phyloP scores from a whole-genome alignment of 2,329 filamentous ascomycete genomes.

The Apiospora aurea region DNA sequence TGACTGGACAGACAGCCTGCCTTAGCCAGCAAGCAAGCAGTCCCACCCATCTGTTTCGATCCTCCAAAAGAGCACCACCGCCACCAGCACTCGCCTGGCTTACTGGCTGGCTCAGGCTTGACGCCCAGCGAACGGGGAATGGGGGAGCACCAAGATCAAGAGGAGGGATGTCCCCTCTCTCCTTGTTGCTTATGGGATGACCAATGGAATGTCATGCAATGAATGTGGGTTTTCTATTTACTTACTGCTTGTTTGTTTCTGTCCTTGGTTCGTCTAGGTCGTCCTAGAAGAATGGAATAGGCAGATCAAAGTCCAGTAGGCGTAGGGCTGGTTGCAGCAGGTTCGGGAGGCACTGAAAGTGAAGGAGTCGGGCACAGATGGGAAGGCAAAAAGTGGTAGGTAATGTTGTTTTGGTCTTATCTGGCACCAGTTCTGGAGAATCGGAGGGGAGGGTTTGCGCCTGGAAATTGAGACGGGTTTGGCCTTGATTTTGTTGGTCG shows the following conservation, averaged over 20 bases:
- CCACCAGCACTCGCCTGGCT: neutral
- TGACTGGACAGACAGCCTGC: neutral
- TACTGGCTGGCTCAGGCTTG: neutral
- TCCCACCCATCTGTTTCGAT: neutral
- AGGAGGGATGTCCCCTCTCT: neutral
- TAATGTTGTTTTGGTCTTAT: conserved; percentile 14
- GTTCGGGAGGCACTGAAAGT: conserved; percentile 3
- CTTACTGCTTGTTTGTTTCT: neutral
- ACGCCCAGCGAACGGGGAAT: conserved; percentile 12
- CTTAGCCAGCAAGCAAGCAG: neutral
- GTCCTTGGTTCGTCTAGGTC: neutral
- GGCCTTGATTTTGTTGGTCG: conserved; percentile 22
- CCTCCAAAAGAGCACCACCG: neutral
- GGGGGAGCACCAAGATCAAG: neutral
- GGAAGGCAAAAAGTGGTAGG: conserved; percentile 8
- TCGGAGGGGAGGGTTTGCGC: conserved; percentile 22
- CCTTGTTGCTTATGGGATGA: neutral
- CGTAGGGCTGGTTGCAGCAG: conserved; percentile 2
- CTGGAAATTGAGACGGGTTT: conserved; percentile 21
- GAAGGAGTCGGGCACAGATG: conserved; percentile 10
- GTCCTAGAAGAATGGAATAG: neutral
- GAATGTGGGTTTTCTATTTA: neutral
- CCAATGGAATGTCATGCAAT: neutral
- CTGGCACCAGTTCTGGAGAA: conserved; percentile 16
- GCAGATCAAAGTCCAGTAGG: neutral